These are phyloP conservation scores for Komagataella ulmi DNA, from an alignment of 805 yeast species.

Conservation along the genomic window DNA sequence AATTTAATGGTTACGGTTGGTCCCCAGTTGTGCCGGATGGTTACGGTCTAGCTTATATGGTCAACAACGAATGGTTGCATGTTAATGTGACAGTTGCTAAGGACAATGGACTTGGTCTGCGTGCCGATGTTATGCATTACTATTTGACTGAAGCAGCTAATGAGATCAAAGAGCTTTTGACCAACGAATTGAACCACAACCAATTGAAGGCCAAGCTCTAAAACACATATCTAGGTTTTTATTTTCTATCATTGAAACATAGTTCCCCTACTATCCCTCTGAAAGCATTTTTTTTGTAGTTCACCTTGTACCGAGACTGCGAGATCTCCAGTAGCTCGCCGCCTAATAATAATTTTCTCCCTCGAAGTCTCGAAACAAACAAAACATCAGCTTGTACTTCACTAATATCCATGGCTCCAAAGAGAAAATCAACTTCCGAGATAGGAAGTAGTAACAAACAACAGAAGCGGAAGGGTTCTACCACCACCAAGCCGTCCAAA, in stretches of 20 bases:
- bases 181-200: constrained; percentile 1
- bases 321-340: neutral
- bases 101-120: constrained; percentile 41
- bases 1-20: constrained; percentile 91
- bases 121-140: constrained; percentile 44
- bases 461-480: neutral
- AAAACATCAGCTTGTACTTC: neutral
- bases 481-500: neutral
- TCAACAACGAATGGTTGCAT: constrained; percentile 74
- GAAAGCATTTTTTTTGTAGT: neutral
- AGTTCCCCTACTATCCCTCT: neutral
- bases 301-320: neutral
- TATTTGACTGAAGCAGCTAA: constrained; percentile 69
- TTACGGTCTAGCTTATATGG: constrained; percentile 87
- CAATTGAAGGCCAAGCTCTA: neutral
- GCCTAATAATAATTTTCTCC: neutral
- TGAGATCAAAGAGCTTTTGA: constrained; percentile 59
- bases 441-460: neutral
- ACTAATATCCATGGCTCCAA: neutral
- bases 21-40: constrained; percentile 92
- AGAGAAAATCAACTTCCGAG: neutral
- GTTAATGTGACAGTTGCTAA: constrained; percentile 72
- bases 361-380: neutral
- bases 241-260: neutral
- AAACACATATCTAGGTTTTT: neutral